Evolutionary conservation across 176 grass and related monocot species (phyloP).

Genomic region (Paspalum vaginatum): DNA sequence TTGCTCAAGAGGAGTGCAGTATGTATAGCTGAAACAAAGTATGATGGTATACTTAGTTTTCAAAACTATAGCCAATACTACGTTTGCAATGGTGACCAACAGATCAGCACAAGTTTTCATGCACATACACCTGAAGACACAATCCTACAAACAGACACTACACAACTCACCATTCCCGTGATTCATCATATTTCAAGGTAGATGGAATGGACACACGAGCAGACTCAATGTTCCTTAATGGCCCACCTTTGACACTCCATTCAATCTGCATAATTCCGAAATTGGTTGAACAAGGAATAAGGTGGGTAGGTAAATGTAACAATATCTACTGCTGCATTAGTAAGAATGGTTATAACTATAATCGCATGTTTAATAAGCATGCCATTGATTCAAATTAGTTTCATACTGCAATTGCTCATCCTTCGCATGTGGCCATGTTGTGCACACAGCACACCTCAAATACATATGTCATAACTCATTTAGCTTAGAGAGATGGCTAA

Average conservation of each 20-base stretch:
- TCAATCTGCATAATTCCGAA: slow-evolving; percentile 62
- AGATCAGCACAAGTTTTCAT: slow-evolving; percentile 3
- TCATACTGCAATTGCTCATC: neutral
- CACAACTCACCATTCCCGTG: slow-evolving; percentile 75
- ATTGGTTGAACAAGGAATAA: slow-evolving; percentile 32
- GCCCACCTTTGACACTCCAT: slow-evolving; percentile 83
- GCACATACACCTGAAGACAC: neutral
- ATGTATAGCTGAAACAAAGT: slow-evolving; percentile 75
- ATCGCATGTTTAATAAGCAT: slow-evolving; percentile 31
- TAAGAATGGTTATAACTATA: neutral
- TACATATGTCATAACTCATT: slow-evolving; percentile 7
- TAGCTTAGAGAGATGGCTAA: slow-evolving; percentile 10
- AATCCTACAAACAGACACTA: neutral
- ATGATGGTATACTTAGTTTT: slow-evolving; percentile 22
- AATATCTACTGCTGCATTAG: neutral
- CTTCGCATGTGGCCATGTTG: neutral
- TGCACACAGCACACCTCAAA: slow-evolving; percentile 6
- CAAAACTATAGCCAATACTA: slow-evolving; percentile 19
- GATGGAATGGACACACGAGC: slow-evolving; percentile 88
- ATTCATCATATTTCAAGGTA: slow-evolving; percentile 80
- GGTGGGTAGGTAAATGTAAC: slow-evolving; percentile 6
- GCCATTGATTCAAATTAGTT: neutral
- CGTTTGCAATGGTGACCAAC: neutral
- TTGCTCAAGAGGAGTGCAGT: slow-evolving; percentile 82
- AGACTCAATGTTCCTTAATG: slow-evolving; percentile 85